Evolutionary conservation across 2,329 filamentous ascomycete genomes (phyloP), one percentile per base, ranked within the genome.

Genomic region (Colletotrichum phormii): DNA sequence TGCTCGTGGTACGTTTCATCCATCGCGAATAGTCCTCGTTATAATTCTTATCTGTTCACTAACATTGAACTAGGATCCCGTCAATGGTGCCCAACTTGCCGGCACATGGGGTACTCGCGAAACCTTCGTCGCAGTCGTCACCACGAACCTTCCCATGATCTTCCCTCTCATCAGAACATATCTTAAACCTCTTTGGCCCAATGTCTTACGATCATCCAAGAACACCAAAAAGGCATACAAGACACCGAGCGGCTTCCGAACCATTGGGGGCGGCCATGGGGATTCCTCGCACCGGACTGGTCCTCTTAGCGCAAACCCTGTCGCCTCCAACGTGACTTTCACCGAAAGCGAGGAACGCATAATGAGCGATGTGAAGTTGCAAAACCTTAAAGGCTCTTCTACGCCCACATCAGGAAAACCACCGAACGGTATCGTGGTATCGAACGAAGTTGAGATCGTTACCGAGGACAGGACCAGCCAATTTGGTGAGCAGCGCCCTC

Each of bases 81-180:
- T 82, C 15, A 81, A 85, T 53, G 83, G 84, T 13, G 81, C 84
- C 1, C 80, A 82, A 29, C 78, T 84, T 5, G 83, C 84, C 7
- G 84, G 82, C 3, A 81, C 80, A 2, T 86, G 84, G 84, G 84
- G 81, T 5, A 80, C 83, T 7, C 81, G 84, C 11, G 85, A 86
- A 59, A 83, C 83, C 5, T 86, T 86, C 60, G 82, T 85, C 29
- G 84, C 84, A 4, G 79, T 84, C 46, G 77, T 85, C 58, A 84
- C 82, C 0, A 85, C 84, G 8, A 86, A 86, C 75, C 77, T 85
- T 2, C 84, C 82, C 4, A 82, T 86, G 79, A 79, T 87, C 65
- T 86, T 86, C 78, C 84, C 86, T 8, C 78, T 87, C 1, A 69
- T 87, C 65, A 83, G 84, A 74, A 76, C 73, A 57, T 84, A 83